A percentile compares a stretch with the other conserved stretches of the same genome.
Conservation (phyloP, 805 yeast genomes). For the Metschnikowia shivogae region DNA sequence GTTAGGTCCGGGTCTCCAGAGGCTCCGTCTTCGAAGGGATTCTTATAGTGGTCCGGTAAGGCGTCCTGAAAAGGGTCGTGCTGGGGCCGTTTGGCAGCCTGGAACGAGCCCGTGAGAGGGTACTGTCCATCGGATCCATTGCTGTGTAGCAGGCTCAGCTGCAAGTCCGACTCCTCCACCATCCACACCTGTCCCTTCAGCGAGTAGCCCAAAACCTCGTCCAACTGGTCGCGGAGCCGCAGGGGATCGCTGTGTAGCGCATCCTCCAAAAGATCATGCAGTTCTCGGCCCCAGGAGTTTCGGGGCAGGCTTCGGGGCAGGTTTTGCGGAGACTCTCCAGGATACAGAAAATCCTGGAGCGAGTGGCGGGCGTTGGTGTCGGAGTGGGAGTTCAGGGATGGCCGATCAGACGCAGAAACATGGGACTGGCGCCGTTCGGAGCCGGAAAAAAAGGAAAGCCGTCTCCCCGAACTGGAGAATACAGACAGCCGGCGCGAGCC, state of each 20-base stretch:
- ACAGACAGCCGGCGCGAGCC: too few species aligned
- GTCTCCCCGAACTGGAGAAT: too few species aligned
- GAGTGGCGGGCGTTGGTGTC: neutral
- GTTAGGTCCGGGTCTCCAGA: slow-evolving; percentile 8
- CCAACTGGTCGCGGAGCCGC: neutral
- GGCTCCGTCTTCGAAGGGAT: neutral
- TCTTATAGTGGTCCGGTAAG: neutral
- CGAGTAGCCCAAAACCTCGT: neutral
- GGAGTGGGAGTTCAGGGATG: neutral
- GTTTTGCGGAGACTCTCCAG: neutral
- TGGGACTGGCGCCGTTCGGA: neutral
- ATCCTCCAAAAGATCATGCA: neutral
- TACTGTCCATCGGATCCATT: neutral
- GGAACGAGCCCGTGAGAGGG: neutral
- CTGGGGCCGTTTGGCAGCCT: neutral
- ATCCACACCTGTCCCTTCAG: neutral
- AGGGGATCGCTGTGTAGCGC: neutral
- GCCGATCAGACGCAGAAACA: neutral
- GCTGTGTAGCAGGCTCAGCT: neutral
- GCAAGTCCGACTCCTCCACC: neutral
- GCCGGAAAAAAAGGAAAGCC: neutral
- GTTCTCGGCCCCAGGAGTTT: neutral
- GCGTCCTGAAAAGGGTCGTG: neutral
- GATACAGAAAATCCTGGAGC: slow-evolving; percentile 3
- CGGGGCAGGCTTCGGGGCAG: too few species aligned